These are phyloP conservation scores for Flaveria floridana DNA, from an alignment of 140 eudicot species.

Conservation along the genomic window DNA sequence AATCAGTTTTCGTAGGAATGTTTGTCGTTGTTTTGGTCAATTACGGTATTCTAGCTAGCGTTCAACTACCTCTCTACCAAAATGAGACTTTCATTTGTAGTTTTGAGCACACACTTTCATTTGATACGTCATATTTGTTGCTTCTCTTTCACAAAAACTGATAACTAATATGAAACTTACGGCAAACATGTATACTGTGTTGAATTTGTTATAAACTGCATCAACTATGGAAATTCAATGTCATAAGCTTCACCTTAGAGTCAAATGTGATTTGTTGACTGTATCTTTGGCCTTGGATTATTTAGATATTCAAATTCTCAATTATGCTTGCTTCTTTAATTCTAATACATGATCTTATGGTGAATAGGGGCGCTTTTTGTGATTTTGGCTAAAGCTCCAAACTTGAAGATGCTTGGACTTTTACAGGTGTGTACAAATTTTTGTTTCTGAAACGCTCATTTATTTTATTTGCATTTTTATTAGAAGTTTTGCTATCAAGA, in stretches of 20 bases:
- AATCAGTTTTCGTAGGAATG: background rate
- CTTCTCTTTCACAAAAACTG: background rate
- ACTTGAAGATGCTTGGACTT: conserved; percentile 94
- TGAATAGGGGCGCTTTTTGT: conserved; percentile 86
- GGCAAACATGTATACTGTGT: background rate
- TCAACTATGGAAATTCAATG: background rate
- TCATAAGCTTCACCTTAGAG: background rate
- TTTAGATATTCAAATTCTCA: conserved; percentile 14
- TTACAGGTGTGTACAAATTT: conserved; percentile 53
- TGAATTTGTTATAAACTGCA: conserved; percentile 5
- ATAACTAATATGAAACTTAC: background rate
- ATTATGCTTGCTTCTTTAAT: background rate
- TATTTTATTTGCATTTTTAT: conserved; percentile 6
- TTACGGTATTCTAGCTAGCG: background rate
- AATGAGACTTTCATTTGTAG: background rate
- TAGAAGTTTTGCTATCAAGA: background rate
- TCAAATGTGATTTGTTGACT: background rate
- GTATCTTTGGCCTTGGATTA: background rate
- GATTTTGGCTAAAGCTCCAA: conserved; percentile 69
- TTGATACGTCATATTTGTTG: background rate
- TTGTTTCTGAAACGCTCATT: background rate
- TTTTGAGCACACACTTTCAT: background rate
- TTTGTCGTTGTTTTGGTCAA: background rate
- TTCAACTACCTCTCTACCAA: background rate
- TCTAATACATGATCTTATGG: conserved; percentile 25